phyloP scores from a whole-genome alignment of 1,139 yeast genomes.

The Candida neerlandica region DNA sequence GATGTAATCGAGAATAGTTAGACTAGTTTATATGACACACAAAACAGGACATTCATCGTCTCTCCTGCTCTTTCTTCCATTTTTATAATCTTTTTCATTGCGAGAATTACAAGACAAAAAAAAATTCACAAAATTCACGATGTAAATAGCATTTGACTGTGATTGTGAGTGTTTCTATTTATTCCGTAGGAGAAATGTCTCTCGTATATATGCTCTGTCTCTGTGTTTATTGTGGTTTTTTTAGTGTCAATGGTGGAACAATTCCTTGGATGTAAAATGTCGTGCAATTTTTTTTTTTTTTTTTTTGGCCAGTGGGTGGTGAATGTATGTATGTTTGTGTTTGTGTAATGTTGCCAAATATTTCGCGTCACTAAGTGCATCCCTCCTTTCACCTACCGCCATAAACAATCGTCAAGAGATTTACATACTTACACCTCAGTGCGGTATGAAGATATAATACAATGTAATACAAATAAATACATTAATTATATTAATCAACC shows the following conservation, averaged over 20 bases:
- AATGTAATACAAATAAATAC: neutral
- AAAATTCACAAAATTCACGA: neutral
- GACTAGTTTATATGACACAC: neutral
- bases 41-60: neutral
- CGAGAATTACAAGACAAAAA: neutral
- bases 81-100: neutral
- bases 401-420: conserved; percentile 3
- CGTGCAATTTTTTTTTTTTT: neutral
- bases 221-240: too few species aligned
- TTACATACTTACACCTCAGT: neutral
- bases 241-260: too few species aligned
- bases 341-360: neutral
- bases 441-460: neutral
- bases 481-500: conserved; percentile 2
- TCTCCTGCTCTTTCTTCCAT: neutral
- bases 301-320: too few species aligned
- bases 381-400: neutral
- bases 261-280: neutral
- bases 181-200: neutral
- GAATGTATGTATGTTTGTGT: neutral
- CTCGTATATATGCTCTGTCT: neutral
- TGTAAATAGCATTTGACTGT: neutral
- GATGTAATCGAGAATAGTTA: neutral
- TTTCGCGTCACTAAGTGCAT: conserved; percentile 4
- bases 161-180: neutral